These are phyloP conservation scores for Spencermartinsiella europaea DNA, from an alignment of 805 yeast species.

Conservation along the genomic window DNA sequence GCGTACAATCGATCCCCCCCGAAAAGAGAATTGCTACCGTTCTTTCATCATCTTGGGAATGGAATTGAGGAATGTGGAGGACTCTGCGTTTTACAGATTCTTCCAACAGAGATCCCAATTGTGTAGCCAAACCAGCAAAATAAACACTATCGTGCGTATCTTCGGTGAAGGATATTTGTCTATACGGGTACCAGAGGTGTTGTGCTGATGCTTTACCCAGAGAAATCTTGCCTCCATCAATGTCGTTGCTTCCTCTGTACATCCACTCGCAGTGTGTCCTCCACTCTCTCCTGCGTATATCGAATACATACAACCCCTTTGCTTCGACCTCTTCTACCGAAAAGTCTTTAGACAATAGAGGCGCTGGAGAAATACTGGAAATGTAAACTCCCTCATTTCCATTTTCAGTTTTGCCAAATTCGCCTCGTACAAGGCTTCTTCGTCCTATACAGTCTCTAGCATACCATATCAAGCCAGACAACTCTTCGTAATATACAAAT, in stretches of 20 bases:
- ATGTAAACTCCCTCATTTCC: constrained; percentile 38
- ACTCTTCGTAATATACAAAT: constrained; percentile 39
- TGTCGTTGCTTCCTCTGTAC: constrained; percentile 6
- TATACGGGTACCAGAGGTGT: constrained; percentile 6
- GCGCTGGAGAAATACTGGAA: constrained; percentile 37
- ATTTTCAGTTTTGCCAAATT: background rate
- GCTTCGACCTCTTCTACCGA: background rate
- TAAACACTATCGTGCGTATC: too few species aligned
- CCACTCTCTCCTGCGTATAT: constrained; percentile 15
- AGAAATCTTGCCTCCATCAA: constrained; percentile 17
- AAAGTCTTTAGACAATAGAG: background rate
- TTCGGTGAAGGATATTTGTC: background rate
- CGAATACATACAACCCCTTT: constrained; percentile 34
- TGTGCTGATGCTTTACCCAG: background rate
- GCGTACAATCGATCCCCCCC: constrained; percentile 93
- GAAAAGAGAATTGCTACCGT: constrained; percentile 69
- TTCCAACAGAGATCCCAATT: constrained; percentile 1
- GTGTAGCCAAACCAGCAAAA: background rate
- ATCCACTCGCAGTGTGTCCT: background rate
- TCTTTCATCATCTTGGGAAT: background rate
- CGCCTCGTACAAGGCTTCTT: constrained; percentile 58
- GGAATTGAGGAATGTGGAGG: constrained; percentile 5
- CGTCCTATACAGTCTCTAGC: constrained; percentile 84
- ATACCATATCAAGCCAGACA: constrained; percentile 47
- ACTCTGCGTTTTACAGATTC: constrained; percentile 7